Percentiles rank a stretch among this genome's conserved stretches.
Evolutionary conservation across 176 grass and related monocot genomes (phyloP).

Genomic region (Ampelocalamus luodianensis): DNA sequence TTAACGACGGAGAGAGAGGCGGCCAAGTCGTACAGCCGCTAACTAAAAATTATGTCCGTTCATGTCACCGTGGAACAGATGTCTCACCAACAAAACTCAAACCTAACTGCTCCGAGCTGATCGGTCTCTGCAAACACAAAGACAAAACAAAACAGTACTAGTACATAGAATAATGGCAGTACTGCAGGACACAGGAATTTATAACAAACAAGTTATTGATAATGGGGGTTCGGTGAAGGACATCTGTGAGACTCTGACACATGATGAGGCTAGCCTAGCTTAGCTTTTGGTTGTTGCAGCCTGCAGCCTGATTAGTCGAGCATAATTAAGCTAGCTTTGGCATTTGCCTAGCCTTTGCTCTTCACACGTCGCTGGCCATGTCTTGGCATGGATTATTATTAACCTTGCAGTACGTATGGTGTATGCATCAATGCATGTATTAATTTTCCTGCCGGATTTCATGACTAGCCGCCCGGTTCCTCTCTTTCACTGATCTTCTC

Average conservation of each 20-base stretch:
- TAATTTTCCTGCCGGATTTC: neutral
- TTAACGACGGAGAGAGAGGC: neutral
- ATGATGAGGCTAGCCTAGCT: neutral
- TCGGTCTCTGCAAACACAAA: neutral
- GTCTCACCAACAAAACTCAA: slow-evolving; percentile 2
- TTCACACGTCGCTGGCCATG: neutral
- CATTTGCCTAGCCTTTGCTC: neutral
- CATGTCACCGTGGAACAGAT: neutral
- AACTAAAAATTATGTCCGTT: neutral
- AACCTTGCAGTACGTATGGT: neutral
- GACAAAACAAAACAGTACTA: neutral
- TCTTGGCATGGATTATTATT: neutral
- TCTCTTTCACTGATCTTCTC: neutral
- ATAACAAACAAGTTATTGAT: neutral
- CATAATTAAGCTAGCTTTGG: neutral
- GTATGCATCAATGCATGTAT: neutral
- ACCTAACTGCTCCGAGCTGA: neutral
- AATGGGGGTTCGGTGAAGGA: neutral
- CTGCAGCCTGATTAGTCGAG: neutral
- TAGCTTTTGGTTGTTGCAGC: neutral
- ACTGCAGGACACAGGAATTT: neutral
- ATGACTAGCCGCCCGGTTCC: neutral
- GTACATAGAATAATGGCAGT: neutral
- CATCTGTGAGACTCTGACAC: neutral
- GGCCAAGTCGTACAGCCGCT: neutral